Evolutionary conservation across 305 asterid species (phyloP).

Genomic region (Fraxinus dipetala): DNA sequence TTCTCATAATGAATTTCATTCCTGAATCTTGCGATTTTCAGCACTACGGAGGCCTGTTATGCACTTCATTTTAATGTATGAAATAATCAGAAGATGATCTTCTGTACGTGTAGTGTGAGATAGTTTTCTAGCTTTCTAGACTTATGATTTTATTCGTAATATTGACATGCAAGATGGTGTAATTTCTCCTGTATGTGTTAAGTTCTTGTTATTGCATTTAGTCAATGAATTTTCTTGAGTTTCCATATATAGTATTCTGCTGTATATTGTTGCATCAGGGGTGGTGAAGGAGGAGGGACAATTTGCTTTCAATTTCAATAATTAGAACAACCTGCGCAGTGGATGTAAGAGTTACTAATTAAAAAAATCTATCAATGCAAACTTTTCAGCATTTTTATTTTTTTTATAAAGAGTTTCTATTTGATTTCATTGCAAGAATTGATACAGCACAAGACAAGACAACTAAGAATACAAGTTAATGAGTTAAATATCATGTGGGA

Average conservation of each 20-base stretch:
- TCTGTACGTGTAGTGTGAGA: not conserved
- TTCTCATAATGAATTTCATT: not conserved
- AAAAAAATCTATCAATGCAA: no score
- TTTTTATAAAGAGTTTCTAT: not conserved
- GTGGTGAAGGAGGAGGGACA: not conserved
- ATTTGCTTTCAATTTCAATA: not conserved
- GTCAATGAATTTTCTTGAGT: not conserved
- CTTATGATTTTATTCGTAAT: not conserved
- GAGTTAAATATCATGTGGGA: no score
- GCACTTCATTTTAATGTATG: not conserved
- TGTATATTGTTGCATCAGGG: not conserved
- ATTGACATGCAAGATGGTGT: not conserved
- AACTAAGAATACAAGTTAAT: not conserved
- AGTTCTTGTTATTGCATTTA: not conserved
- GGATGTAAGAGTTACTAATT: no score
- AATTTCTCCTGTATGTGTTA: not conserved
- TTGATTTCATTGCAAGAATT: not conserved
- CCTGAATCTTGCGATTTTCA: slow-evolving; percentile 1
- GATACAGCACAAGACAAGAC: not conserved
- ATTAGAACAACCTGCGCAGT: not conserved
- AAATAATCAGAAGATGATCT: slow-evolving; percentile 4
- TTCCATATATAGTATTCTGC: not conserved
- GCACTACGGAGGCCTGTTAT: not conserved
- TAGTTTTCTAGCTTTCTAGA: not conserved
- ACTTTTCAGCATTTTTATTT: not conserved